A percentile compares a stretch with the other conserved stretches of the same genome.
These are phyloP conservation scores for Talaromyces sp. DNA, from an alignment of 2,329 filamentous ascomycete species.

Conservation along the genomic window DNA sequence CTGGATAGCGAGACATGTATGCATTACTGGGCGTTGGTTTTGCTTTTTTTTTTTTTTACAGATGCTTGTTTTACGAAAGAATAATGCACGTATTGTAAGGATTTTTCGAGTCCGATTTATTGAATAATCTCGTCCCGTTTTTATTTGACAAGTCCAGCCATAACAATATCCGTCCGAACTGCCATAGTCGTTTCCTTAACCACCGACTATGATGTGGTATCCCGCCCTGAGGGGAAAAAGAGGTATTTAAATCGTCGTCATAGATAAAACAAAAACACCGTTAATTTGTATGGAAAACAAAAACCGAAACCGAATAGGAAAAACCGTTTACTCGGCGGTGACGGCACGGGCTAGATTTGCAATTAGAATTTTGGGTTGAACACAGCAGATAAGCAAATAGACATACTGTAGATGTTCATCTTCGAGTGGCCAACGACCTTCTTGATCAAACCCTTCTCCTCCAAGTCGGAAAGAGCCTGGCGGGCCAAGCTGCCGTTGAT, in stretches of 20 bases:
- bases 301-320: conserved; percentile 19
- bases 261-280: conserved; percentile 20
- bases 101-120: conserved; percentile 11
- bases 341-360: conserved; percentile 37
- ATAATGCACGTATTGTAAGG: background rate
- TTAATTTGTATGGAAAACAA: conserved; percentile 26
- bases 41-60: background rate
- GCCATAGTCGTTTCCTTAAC: conserved; percentile 12
- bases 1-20: background rate
- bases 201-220: conserved; percentile 30
- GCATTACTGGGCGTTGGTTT: background rate
- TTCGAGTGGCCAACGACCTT: conserved; percentile 94
- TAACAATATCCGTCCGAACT: background rate
- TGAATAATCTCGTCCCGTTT: conserved; percentile 18
- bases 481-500: conserved; percentile 98
- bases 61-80: background rate
- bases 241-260: conserved; percentile 22
- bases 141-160: conserved; percentile 27
- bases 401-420: conserved; percentile 95
- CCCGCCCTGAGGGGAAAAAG: conserved; percentile 33
- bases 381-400: background rate
- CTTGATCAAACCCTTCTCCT: conserved; percentile 98
- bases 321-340: conserved; percentile 38
- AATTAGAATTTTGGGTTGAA: conserved; percentile 9
- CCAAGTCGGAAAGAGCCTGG: conserved; percentile 81